Conservation (phyloP, 164 flowering plant genomes). For the Stephania yunnanensis region DNA sequence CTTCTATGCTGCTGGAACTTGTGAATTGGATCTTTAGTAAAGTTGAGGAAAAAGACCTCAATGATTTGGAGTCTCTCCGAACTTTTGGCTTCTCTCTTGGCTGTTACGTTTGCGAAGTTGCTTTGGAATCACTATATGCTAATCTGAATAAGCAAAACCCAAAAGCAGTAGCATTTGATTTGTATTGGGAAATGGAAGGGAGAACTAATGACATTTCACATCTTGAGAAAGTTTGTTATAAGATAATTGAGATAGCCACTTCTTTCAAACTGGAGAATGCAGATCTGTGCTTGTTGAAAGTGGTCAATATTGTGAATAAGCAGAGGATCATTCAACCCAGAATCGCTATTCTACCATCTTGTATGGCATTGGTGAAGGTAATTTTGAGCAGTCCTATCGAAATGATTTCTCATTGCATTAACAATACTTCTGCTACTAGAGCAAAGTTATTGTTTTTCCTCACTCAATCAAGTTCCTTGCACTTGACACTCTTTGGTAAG, state of each 20-base stretch:
- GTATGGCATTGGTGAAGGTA: slow-evolving; percentile 39
- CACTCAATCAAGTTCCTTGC: slow-evolving; percentile 57
- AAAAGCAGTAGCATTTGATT: slow-evolving; percentile 16
- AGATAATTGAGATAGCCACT: slow-evolving; percentile 34
- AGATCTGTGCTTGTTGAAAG: slow-evolving; percentile 62
- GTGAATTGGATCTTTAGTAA: slow-evolving; percentile 49
- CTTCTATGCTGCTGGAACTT: slow-evolving; percentile 63
- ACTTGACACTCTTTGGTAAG: slow-evolving; percentile 57
- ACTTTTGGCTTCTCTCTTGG: slow-evolving; percentile 38
- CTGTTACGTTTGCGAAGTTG: slow-evolving; percentile 44
- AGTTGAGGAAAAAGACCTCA: slow-evolving; percentile 23
- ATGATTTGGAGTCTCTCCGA: slow-evolving; percentile 16
- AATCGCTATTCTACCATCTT: slow-evolving; percentile 29
- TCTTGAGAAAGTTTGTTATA: slow-evolving; percentile 45
- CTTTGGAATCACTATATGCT: slow-evolving; percentile 43
- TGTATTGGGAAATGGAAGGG: slow-evolving; percentile 35
- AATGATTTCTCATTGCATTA: slow-evolving; percentile 48
- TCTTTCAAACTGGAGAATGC: slow-evolving; percentile 37
- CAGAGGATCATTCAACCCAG: slow-evolving; percentile 25
- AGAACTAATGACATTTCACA: slow-evolving; percentile 22
- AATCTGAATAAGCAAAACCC: slow-evolving; percentile 25
- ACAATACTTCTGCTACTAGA: slow-evolving; percentile 33
- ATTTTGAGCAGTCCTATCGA: slow-evolving; percentile 47
- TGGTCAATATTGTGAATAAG: slow-evolving; percentile 28
- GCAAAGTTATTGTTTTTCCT: slow-evolving; percentile 50